A percentile compares a stretch with the other conserved stretches of the same genome.
These are phyloP conservation scores for Solanum medicagineum DNA, from an alignment of 257 asterid genomes.

Conservation along the genomic window DNA sequence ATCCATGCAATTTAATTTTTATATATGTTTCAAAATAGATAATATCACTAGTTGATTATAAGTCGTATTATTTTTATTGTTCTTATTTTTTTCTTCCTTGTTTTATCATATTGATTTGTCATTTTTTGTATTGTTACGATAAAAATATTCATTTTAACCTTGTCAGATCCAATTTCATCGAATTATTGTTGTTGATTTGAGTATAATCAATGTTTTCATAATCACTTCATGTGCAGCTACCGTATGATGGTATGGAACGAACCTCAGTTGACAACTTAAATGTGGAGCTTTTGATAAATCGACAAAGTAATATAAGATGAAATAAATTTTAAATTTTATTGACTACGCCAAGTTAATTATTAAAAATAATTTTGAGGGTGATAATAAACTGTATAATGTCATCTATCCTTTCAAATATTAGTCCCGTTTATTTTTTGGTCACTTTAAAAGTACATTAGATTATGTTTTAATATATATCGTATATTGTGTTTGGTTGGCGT, in stretches of 20 bases:
- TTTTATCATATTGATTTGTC: neutral
- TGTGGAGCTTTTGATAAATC: neutral
- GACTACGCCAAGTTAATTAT: too few species aligned
- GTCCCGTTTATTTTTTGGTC: neutral
- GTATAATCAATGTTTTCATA: neutral
- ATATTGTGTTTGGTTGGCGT: neutral
- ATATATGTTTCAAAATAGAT: neutral
- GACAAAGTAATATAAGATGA: neutral
- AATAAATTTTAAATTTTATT: too few species aligned
- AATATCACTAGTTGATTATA: neutral
- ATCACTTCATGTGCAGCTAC: neutral
- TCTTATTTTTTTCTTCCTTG: too few species aligned
- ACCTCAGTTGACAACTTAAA: neutral
- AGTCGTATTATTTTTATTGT: neutral
- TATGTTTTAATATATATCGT: neutral
- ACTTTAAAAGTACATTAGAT: neutral
- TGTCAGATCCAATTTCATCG: fast-evolving
- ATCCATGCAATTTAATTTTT: neutral
- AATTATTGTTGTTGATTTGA: neutral
- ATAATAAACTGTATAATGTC: neutral
- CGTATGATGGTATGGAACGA: neutral
- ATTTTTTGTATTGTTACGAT: neutral
- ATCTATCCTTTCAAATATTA: neutral
- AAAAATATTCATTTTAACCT: neutral
- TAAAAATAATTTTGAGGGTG: neutral